A percentile compares a stretch with the other conserved stretches of the same genome.
phyloP scores from a whole-genome alignment of 441 rosid species.

The Populus hybrid region DNA sequence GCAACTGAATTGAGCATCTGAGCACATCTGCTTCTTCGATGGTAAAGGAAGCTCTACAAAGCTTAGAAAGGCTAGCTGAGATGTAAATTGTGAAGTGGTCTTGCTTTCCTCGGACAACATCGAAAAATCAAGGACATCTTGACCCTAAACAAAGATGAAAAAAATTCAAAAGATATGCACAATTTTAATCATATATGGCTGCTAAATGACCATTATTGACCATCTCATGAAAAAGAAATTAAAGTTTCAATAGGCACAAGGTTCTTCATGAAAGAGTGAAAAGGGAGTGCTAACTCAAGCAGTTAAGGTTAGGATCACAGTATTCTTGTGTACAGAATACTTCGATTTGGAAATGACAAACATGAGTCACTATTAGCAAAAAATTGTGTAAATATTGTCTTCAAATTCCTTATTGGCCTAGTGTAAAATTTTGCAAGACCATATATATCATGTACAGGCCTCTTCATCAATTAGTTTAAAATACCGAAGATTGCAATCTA shows the following conservation, averaged over 20 bases:
- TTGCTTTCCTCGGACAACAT: constrained; percentile 62
- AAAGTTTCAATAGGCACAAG: background rate
- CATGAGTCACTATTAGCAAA: background rate
- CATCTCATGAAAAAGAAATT: constrained; percentile 4
- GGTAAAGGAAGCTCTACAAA: constrained; percentile 65
- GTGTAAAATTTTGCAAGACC: background rate
- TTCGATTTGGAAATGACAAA: background rate
- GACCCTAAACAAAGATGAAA: constrained; percentile 41
- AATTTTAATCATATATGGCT: background rate
- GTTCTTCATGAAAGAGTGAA: background rate
- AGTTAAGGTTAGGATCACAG: background rate
- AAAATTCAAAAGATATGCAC: background rate
- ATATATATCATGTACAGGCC: background rate
- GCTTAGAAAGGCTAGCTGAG: constrained; percentile 58
- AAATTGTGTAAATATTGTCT: background rate
- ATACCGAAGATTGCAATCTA: background rate
- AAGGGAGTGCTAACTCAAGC: background rate
- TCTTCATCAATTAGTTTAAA: background rate
- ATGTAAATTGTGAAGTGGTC: constrained; percentile 36
- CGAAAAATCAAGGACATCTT: constrained; percentile 65
- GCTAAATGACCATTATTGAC: background rate
- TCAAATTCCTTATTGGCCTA: background rate
- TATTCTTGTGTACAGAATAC: background rate
- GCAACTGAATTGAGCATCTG: constrained; percentile 47
- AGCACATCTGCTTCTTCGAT: constrained; percentile 46